Conservation (phyloP, 78 protist genomes). For the Polysphondylium violaceum region DNA sequence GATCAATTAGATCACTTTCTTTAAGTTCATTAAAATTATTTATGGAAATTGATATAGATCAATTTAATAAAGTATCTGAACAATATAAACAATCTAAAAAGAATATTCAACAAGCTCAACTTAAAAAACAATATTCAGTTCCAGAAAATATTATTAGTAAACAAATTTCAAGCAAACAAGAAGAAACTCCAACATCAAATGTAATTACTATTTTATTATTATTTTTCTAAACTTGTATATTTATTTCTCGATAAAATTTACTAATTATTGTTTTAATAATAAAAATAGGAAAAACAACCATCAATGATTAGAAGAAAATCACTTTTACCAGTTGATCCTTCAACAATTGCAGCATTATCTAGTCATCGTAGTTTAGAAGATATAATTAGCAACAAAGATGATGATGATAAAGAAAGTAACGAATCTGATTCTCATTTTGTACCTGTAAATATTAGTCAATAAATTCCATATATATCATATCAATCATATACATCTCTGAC, state of each 20-base stretch:
- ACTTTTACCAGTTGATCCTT: slow-evolving; percentile 75
- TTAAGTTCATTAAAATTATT: slow-evolving; percentile 69
- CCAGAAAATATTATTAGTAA: background rate
- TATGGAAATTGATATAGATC: slow-evolving; percentile 69
- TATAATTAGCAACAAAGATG: background rate
- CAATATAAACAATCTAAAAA: slow-evolving; percentile 34
- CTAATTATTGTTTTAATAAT: too few species aligned
- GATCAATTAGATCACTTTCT: slow-evolving; percentile 65
- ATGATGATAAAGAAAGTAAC: slow-evolving; percentile 17
- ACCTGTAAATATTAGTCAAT: slow-evolving; percentile 28
- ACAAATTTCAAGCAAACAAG: slow-evolving; percentile 1
- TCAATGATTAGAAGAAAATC: slow-evolving; percentile 83
- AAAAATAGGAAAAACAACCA: slow-evolving; percentile 1
- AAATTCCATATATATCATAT: too few species aligned
- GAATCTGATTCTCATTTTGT: slow-evolving; percentile 22
- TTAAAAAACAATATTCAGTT: too few species aligned
- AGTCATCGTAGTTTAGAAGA: slow-evolving; percentile 68
- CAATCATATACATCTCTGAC: too few species aligned
- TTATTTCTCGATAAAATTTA: too few species aligned
- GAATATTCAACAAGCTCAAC: slow-evolving; percentile 29
- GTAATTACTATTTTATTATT: too few species aligned
- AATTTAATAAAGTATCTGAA: slow-evolving; percentile 33
- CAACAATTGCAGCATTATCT: slow-evolving; percentile 72
- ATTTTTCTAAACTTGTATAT: too few species aligned
- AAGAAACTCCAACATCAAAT: background rate